These are phyloP conservation scores for Pythium brachiatum DNA, from an alignment of 352 stramenopile species.

Conservation along the genomic window DNA sequence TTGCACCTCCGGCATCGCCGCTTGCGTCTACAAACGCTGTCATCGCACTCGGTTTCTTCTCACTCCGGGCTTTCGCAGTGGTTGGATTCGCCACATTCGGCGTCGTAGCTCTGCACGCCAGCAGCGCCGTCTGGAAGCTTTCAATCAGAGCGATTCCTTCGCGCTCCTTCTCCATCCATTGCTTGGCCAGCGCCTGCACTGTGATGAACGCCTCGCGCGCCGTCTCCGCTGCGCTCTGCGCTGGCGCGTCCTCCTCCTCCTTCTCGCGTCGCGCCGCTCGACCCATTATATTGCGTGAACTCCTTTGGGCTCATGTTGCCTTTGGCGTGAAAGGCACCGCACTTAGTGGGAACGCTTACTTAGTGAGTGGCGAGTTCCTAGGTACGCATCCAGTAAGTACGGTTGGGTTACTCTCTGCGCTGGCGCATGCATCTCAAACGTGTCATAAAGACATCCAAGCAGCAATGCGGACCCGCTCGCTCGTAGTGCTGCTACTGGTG, in stretches of 20 bases:
- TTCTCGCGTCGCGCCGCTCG: slow-evolving; percentile 13
- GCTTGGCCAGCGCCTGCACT: slow-evolving; percentile 40
- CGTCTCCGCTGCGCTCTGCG: neutral
- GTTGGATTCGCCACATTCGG: neutral
- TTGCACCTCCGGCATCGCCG: slow-evolving; percentile 28
- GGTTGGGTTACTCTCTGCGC: neutral
- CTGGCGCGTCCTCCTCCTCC: slow-evolving; percentile 2
- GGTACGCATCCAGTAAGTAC: slow-evolving; percentile 7
- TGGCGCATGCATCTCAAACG: too few relatives aligned
- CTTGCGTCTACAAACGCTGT: slow-evolving; percentile 28
- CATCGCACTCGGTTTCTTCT: slow-evolving; percentile 16
- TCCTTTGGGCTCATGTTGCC: neutral
- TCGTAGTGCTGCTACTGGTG: slow-evolving; percentile 33
- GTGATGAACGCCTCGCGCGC: slow-evolving; percentile 34
- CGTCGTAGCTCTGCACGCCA: slow-evolving; percentile 33
- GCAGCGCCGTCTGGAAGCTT: slow-evolving; percentile 60
- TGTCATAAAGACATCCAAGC: neutral
- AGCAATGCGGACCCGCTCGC: slow-evolving; percentile 6
- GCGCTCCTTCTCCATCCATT: slow-evolving; percentile 64
- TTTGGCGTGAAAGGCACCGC: neutral
- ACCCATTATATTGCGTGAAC: slow-evolving; percentile 32
- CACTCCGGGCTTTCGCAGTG: neutral
- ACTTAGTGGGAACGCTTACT: neutral
- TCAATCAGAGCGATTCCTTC: slow-evolving; percentile 67
- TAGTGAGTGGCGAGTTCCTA: slow-evolving; percentile 26